These are phyloP conservation scores for Volvox reticuliferus DNA, from an alignment of 139 green algal species.

Conservation along the genomic window DNA sequence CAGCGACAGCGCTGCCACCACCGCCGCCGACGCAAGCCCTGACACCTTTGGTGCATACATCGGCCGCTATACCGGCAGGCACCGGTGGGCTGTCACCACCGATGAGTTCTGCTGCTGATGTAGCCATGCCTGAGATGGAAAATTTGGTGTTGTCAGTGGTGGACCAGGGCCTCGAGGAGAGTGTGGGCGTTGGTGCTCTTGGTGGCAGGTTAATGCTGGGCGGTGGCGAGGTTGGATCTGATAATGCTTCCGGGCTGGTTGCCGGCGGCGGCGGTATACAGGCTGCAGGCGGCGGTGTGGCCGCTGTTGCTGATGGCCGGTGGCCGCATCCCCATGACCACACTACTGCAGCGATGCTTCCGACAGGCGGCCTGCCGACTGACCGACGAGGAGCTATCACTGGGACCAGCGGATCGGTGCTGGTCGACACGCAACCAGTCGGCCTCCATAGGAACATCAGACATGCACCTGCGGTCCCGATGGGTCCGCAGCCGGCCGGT, in stretches of 20 bases:
- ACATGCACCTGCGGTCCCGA: neutral
- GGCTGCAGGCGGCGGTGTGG: neutral
- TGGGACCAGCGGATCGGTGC: too few species aligned
- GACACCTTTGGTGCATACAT: neutral
- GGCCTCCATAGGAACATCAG: neutral
- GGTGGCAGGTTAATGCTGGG: neutral
- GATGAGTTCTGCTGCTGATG: neutral
- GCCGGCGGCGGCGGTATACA: neutral
- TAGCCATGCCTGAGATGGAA: neutral
- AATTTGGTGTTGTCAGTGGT: constrained; percentile 32
- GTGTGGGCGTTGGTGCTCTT: constrained; percentile 9
- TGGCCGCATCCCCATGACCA: neutral
- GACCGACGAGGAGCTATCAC: neutral
- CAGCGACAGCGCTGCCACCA: neutral
- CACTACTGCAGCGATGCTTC: neutral
- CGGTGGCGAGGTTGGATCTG: too few species aligned
- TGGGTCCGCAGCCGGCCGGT: neutral
- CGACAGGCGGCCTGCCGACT: neutral
- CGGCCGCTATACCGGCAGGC: neutral
- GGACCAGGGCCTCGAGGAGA: constrained; percentile 40
- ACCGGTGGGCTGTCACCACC: neutral
- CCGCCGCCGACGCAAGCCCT: constrained; percentile 13
- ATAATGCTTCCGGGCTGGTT: neutral
- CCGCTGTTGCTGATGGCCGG: neutral
- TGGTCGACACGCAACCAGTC: neutral